Percentiles rank a stretch among this genome's conserved stretches.
phyloP scores from a whole-genome alignment of 176 grass and related monocot genomes.

The Ananas comosus region DNA sequence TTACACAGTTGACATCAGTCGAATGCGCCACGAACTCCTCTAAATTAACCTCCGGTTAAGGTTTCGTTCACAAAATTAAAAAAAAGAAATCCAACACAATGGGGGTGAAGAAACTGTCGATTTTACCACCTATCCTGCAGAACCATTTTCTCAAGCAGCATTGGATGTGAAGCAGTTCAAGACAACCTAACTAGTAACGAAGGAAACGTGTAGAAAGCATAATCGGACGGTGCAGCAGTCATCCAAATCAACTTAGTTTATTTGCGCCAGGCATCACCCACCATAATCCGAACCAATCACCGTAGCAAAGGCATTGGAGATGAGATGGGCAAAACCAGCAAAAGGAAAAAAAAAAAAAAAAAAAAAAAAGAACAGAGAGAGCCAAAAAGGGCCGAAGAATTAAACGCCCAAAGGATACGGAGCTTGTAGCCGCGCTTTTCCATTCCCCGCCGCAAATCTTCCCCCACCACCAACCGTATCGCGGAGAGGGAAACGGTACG shows the following conservation, averaged over 20 bases:
- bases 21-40: slow-evolving; percentile 80
- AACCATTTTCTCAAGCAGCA: too few species aligned
- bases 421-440: slow-evolving; percentile 84
- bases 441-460: slow-evolving; percentile 8
- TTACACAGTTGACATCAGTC: slow-evolving; percentile 58
- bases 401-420: slow-evolving; percentile 65
- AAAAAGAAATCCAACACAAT: slow-evolving; percentile 5
- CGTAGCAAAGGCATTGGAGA: too few species aligned
- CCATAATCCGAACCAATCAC: too few species aligned
- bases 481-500: neutral
- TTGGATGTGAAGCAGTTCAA: too few species aligned
- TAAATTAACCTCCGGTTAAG: slow-evolving; percentile 36
- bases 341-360: too few species aligned
- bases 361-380: neutral
- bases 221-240: too few species aligned
- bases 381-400: slow-evolving; percentile 1
- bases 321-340: too few species aligned
- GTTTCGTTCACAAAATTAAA: neutral
- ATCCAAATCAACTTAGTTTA: too few species aligned
- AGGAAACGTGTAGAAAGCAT: too few species aligned
- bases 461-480: neutral
- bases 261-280: too few species aligned
- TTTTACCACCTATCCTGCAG: neutral
- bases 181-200: too few species aligned
- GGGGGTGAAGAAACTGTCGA: neutral